phyloP scores from a whole-genome alignment of 2,329 filamentous ascomycete species.

The Blastomyces percursus region DNA sequence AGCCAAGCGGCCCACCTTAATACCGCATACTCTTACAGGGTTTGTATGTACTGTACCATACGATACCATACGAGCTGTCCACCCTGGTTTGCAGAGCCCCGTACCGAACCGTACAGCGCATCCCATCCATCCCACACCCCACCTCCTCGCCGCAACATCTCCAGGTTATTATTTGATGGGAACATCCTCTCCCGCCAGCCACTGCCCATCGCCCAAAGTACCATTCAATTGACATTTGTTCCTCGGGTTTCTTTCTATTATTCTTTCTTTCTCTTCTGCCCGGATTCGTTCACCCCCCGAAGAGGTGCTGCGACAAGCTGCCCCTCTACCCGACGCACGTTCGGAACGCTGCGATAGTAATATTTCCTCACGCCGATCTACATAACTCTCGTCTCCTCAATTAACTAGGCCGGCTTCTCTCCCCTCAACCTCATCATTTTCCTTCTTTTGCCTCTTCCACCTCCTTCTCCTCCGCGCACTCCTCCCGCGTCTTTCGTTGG shows the following conservation, averaged over 20 bases:
- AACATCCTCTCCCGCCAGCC: slow-evolving; percentile 4
- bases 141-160: background rate
- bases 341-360: background rate
- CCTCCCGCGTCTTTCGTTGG: background rate
- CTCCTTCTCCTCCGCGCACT: background rate
- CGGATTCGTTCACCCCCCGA: background rate
- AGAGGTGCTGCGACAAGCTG: background rate
- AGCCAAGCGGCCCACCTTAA: background rate
- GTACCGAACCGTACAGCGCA: background rate
- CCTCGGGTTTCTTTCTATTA: background rate
- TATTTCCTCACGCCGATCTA: background rate
- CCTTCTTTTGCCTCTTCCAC: background rate
- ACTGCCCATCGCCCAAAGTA: slow-evolving; percentile 4
- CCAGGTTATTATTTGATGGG: background rate
- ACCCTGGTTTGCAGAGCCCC: background rate
- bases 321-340: background rate
- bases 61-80: background rate
- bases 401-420: background rate
- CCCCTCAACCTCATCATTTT: background rate
- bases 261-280: background rate
- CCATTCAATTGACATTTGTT: background rate
- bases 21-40: background rate
- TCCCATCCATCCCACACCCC: background rate
- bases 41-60: background rate
- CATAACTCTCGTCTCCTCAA: background rate